Percentiles rank a stretch among this genome's conserved stretches.
Evolutionary conservation across 2,329 filamentous ascomycete genomes (phyloP).

Genomic region (Cercospora janseana): DNA sequence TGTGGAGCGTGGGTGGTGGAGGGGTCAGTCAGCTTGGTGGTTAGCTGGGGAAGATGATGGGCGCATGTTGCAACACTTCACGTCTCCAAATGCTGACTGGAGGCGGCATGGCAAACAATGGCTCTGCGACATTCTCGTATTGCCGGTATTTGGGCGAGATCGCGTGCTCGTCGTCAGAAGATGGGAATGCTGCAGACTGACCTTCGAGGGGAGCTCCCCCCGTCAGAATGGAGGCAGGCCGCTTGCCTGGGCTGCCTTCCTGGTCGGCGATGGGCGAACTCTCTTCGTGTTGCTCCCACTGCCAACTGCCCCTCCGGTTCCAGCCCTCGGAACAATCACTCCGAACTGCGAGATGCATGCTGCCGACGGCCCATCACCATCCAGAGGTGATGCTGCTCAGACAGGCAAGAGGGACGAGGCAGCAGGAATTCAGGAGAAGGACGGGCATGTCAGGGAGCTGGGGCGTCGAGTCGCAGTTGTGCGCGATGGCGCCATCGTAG

Average conservation of each 20-base stretch:
- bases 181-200: conserved; percentile 4
- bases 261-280: conserved; percentile 5
- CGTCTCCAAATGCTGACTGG: too few species aligned
- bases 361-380: not conserved
- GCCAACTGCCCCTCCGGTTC: conserved; percentile 12
- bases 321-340: conserved; percentile 18
- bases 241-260: not conserved
- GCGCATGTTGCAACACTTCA: not conserved
- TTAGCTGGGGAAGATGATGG: not conserved
- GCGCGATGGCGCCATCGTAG: conserved; percentile 8
- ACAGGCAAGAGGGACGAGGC: not conserved
- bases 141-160: not conserved
- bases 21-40: not conserved
- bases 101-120: not conserved
- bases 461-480: conserved; percentile 3
- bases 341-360: conserved; percentile 17
- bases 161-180: not conserved
- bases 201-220: not conserved
- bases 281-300: conserved; percentile 12
- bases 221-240: too few species aligned
- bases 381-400: not conserved
- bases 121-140: not conserved
- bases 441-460: not conserved
- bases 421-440: not conserved
- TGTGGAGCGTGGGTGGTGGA: conserved; percentile 2